Conservation (phyloP, 1,284 basidiomycete genomes). For the Cutaneotrichosporon sp. region DNA sequence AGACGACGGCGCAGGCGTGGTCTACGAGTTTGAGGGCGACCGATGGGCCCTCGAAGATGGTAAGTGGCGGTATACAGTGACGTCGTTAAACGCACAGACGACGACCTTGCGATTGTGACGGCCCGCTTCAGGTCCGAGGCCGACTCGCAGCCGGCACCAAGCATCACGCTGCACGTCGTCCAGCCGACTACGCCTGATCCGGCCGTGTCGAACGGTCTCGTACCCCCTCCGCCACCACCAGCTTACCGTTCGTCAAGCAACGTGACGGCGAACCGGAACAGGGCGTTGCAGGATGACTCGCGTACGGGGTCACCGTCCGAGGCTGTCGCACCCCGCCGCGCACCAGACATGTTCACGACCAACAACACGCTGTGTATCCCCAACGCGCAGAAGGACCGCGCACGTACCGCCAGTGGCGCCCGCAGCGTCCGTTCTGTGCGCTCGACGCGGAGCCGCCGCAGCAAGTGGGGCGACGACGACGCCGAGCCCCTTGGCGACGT, state of each 20-base stretch:
- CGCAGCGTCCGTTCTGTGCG: conserved; percentile 14
- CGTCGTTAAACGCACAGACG: conserved; percentile 30
- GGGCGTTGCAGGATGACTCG: not conserved
- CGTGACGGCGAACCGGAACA: not conserved
- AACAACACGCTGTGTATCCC: conserved; percentile 12
- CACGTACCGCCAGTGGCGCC: conserved; percentile 10
- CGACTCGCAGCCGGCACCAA: conserved; percentile 18
- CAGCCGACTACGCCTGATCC: conserved; percentile 12
- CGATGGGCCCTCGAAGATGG: conserved; percentile 47
- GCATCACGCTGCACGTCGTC: conserved; percentile 20
- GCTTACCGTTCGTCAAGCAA: conserved; percentile 4
- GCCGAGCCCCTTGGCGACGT: conserved; percentile 41
- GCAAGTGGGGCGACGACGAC: conserved; percentile 43
- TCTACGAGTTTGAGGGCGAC: conserved; percentile 45
- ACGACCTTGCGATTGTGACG: conserved; percentile 46
- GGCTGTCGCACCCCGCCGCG: too few relatives aligned
- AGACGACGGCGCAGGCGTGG: conserved; percentile 33
- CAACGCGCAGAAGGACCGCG: conserved; percentile 9
- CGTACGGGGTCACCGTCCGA: not conserved
- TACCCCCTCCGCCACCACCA: conserved; percentile 3
- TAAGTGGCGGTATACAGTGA: conserved; percentile 19
- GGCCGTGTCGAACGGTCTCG: conserved; percentile 1
- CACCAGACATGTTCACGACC: not conserved
- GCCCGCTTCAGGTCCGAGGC: conserved; percentile 40
- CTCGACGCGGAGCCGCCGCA: conserved; percentile 29